Evolutionary conservation across 2,329 filamentous ascomycete species (phyloP), one percentile per base, ranked within the genome.

Genomic region (Didymella lethalis): DNA sequence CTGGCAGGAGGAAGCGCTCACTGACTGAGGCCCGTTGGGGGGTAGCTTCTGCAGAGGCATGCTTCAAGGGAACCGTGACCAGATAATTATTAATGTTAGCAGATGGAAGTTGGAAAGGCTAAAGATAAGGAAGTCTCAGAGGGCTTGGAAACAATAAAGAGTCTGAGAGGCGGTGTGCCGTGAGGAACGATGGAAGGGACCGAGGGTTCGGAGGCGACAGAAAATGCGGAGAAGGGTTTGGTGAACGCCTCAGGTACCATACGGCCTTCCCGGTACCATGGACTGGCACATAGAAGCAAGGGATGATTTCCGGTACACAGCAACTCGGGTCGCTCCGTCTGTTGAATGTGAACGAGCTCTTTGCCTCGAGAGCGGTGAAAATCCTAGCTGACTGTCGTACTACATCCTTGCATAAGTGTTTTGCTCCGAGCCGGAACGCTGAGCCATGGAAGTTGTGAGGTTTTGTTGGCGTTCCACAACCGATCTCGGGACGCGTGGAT

Each of bases 1-100:
- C 18, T 58, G 62, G 26, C 43, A 31, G 2, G 36, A 2, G 8
- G 47, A 54, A 25, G 52, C 46, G 36, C 57, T 41, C 7, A 45
- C 32, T 11, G 53, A 32, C 7, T 54, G 23, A 38, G 49, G 60
- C 25, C 59, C 62, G 18, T 58, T 51, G 14, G 60, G 60, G 23
- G 57, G 61, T 34, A 57, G 44, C 34, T 66, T 70, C 25, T 69
- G 65, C 32, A 69, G 44, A 54, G 65, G 65, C 67, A 69, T 69
- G 20, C 8, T 48, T 36, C 12, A 23, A 23, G 46, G n/a, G 29
- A 26, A 28, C 3, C 7, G 18, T 34, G 20, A 45, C 23, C 18
- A 31, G 31, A 8, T 28, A 4, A 4, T 7, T 12, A 11, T 44
- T 8, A 25, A 28, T 8, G 18, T n/a, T 16, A 25, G 44, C 14